Conservation (phyloP, 1,284 basidiomycete genomes). For the Rhodotorula sp. region DNA sequence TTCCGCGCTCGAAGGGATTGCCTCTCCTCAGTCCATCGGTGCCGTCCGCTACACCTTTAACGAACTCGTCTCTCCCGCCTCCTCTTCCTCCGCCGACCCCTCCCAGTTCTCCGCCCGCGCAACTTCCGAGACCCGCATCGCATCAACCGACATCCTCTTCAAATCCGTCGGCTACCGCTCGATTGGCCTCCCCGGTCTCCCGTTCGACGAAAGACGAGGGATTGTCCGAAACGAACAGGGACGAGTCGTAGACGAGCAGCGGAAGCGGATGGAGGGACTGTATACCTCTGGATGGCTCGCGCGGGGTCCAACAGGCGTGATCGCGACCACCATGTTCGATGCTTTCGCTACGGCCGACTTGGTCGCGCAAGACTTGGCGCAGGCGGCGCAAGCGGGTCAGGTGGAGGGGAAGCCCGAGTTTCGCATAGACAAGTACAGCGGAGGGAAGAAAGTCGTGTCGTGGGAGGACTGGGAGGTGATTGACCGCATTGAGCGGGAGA, state of each 20-base stretch:
- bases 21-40: constrained; percentile 10
- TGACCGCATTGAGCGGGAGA: constrained; percentile 38
- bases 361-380: constrained; percentile 59
- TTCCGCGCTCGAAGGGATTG: neutral
- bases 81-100: constrained; percentile 20
- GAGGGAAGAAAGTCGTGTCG: constrained; percentile 22
- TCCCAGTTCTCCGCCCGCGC: constrained; percentile 9
- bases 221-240: constrained; percentile 54
- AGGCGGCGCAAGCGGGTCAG: neutral
- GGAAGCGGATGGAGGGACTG: constrained; percentile 57
- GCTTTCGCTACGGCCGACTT: constrained; percentile 75
- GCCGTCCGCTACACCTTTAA: constrained; percentile 36
- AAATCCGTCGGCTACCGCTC: constrained; percentile 84
- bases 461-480: constrained; percentile 44
- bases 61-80: constrained; percentile 17
- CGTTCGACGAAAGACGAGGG: constrained; percentile 50
- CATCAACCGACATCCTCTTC: constrained; percentile 73
- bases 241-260: constrained; percentile 47
- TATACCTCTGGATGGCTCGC: constrained; percentile 95
- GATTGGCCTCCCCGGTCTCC: constrained; percentile 47
- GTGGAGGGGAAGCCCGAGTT: neutral
- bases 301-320: constrained; percentile 84
- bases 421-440: constrained; percentile 16
- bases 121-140: constrained; percentile 59
- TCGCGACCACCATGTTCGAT: constrained; percentile 91